Evolutionary conservation across 2,329 filamentous ascomycete species (phyloP).

Genomic region (Arachnopeziza araneosa): DNA sequence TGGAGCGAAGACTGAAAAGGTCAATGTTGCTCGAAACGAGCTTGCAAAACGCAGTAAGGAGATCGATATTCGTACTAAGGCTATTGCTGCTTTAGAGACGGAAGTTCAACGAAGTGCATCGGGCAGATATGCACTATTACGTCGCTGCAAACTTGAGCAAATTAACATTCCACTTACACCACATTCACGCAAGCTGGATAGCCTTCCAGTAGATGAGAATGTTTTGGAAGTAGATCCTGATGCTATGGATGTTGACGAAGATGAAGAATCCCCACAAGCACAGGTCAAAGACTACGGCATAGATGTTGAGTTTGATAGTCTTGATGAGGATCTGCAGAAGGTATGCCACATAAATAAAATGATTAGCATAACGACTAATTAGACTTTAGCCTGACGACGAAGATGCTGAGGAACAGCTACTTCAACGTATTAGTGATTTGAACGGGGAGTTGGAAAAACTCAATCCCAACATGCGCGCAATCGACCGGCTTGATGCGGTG

Average conservation of each 20-base stretch:
- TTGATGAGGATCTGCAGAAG: constrained; percentile 77
- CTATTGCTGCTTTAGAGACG: constrained; percentile 73
- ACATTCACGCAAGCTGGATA: constrained; percentile 67
- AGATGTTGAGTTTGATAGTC: constrained; percentile 73
- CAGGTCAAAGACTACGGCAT: constrained; percentile 87
- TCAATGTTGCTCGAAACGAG: constrained; percentile 72
- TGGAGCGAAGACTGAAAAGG: constrained; percentile 64
- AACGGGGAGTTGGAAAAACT: constrained; percentile 83
- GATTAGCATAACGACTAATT: constrained; percentile 28
- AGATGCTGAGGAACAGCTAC: constrained; percentile 67
- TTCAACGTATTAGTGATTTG: constrained; percentile 70
- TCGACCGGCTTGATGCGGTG: constrained; percentile 82
- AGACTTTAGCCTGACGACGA: constrained; percentile 57
- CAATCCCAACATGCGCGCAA: constrained; percentile 93
- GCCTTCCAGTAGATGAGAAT: constrained; percentile 81
- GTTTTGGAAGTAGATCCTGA: constrained; percentile 68
- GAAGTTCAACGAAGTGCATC: constrained; percentile 82
- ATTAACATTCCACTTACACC: constrained; percentile 74
- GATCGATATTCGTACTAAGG: constrained; percentile 69
- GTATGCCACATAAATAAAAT: constrained; percentile 41
- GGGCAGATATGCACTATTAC: constrained; percentile 75
- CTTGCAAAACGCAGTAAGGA: constrained; percentile 80
- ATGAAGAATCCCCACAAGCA: constrained; percentile 56
- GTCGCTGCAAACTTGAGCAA: constrained; percentile 89
- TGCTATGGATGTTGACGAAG: constrained; percentile 87